Base-by-base conservation (phyloP, 331 rosid genomes). In the Arachis monticola region DNA sequence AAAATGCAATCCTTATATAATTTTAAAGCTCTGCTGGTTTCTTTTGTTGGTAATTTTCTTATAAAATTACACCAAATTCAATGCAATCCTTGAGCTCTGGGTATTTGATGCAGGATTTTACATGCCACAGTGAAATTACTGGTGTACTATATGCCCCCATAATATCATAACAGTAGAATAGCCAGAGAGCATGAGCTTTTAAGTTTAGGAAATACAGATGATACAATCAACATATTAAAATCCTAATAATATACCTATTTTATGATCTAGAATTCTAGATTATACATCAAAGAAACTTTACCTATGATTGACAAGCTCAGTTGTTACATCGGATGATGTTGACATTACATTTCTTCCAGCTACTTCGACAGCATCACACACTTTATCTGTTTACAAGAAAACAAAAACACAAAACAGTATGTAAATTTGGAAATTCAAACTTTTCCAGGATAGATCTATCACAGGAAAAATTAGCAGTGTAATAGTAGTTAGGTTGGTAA, bases 331-430 rank as follows among this genome's bases (percentile, higher is more conserved):
- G 69, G 93, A 86, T 52, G 99, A 79, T n/a, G 97, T 92, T 71
- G 97, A 84, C 99, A 95, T 85, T 75, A 90, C 99, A 83, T 88
- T 92, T 84, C 78, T 95, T 48, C 99, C 97, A 41, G 99, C 81
- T 32, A 88, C 90, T 89, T 95, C 99, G 70, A 90, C 96, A 69
- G 99, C 97, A 73, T 95, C 99, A 0, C 91, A 90, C 60, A 92
- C 96, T 84, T 86, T 92, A 85, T 83, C 99, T 95, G 73, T 75
- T 73, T 59, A 62, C 72, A 83, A 58, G 58, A 80, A 80, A 72
- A 73, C n/a, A 9, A 35, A 57, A 79, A 69, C 35, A 57, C 8
- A 31, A 70, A 67, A 46, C 35, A 69, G 46, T 6, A n/a, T 42
- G 46, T n/a, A 45, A 64, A 60, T 69, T 70, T 56, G 17, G 40